Evolutionary conservation across 768 basidiomycete genomes (phyloP).

Genomic region (Leucosporidium scottii): DNA sequence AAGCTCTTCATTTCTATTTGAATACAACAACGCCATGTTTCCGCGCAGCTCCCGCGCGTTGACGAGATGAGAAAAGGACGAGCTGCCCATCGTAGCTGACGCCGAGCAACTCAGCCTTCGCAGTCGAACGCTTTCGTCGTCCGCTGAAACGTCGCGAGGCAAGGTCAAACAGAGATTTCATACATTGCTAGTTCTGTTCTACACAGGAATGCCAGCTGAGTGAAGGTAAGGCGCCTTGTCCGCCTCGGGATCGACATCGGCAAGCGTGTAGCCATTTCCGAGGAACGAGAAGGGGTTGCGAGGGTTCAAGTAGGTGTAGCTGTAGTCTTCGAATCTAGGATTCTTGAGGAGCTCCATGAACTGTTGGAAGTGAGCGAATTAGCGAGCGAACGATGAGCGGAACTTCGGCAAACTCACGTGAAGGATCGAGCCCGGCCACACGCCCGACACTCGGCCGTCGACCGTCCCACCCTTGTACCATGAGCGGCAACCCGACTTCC

Average conservation of each 20-base stretch:
- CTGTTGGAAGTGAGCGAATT: not conserved
- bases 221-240: not conserved
- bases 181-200: not conserved
- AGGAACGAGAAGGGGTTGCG: constrained; percentile 1
- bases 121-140: too few species aligned
- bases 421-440: constrained; percentile 7
- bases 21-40: too few species aligned
- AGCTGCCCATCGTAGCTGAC: too few species aligned
- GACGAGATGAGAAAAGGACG: too few species aligned
- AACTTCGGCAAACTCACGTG: not conserved
- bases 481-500: constrained; percentile 8
- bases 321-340: constrained; percentile 15
- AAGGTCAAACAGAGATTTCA: too few species aligned
- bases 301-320: not conserved
- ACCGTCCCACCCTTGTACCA: constrained; percentile 17
- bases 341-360: constrained; percentile 4
- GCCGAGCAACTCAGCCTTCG: too few species aligned
- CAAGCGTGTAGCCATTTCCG: constrained; percentile 9
- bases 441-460: constrained; percentile 8
- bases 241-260: constrained; percentile 1
- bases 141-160: too few species aligned
- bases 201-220: not conserved
- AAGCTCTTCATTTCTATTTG: too few species aligned
- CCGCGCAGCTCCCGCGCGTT: too few species aligned
- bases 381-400: too few species aligned